Percentiles rank a stretch among this genome's conserved stretches.
Conservation (phyloP, 305 asterid genomes). For the Solanum chacoense region DNA sequence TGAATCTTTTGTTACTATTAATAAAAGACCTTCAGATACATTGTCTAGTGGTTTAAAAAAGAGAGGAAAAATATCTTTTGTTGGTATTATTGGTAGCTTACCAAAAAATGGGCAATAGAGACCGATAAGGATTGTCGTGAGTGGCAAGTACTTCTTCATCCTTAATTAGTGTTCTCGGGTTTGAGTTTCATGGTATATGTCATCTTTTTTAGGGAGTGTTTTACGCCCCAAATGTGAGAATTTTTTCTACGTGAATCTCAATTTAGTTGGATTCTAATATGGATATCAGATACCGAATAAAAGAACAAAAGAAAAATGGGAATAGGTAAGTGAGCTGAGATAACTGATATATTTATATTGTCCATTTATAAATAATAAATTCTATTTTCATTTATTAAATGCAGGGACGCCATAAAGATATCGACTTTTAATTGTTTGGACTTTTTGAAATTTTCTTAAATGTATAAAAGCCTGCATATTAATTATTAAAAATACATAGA, state of each 20-base stretch:
- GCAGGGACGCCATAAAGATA: not conserved
- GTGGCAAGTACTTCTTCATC: rapidly evolving
- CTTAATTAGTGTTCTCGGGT: too few relatives aligned
- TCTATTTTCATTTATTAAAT: not conserved
- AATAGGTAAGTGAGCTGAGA: not conserved
- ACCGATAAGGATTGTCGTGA: too few relatives aligned
- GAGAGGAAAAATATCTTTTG: not conserved
- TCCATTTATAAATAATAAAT: not conserved
- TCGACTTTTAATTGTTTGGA: not conserved
- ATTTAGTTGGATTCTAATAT: too few relatives aligned
- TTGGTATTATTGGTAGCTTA: not conserved
- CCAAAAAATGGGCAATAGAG: not conserved
- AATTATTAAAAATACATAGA: not conserved
- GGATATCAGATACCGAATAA: too few relatives aligned
- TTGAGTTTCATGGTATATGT: too few relatives aligned
- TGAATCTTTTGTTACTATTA: not conserved
- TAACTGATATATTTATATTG: not conserved
- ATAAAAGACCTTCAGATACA: not conserved
- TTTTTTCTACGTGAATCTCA: too few relatives aligned
- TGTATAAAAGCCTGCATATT: not conserved
- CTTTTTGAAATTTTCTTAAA: not conserved
- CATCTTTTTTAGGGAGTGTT: rapidly evolving
- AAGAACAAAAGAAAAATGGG: too few relatives aligned
- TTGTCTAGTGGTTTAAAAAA: too few relatives aligned
- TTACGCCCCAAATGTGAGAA: too few relatives aligned